These are phyloP conservation scores for Aspergillus carlsbadensis DNA, from an alignment of 495 filamentous ascomycete genomes.

Conservation along the genomic window DNA sequence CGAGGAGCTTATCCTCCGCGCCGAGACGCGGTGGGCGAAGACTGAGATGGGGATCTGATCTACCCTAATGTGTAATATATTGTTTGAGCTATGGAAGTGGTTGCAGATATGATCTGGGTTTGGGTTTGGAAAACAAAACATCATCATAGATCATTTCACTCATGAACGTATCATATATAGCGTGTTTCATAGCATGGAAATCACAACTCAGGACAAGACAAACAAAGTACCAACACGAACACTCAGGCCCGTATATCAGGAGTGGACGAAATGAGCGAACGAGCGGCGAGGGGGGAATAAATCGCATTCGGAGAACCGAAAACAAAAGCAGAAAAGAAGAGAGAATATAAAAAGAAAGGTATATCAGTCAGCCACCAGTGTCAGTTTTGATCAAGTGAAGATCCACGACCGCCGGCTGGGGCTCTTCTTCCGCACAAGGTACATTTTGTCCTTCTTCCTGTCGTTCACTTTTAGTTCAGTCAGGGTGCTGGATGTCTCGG, in stretches of 20 bases:
- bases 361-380: background rate
- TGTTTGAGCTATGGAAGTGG: background rate
- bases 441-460: slow-evolving; percentile 52
- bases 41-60: slow-evolving; percentile 17
- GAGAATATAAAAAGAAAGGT: background rate
- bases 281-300: slow-evolving; percentile 1
- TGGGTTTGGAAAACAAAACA: background rate
- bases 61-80: background rate
- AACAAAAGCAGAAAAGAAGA: background rate
- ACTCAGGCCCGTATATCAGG: background rate
- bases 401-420: slow-evolving; percentile 33
- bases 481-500: slow-evolving; percentile 43
- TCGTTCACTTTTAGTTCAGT: slow-evolving; percentile 52
- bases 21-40: slow-evolving; percentile 61
- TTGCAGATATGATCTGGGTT: background rate
- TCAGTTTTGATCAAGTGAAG: slow-evolving; percentile 28
- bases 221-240: slow-evolving; percentile 2
- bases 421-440: slow-evolving; percentile 64
- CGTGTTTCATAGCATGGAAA: slow-evolving; percentile 11
- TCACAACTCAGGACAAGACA: slow-evolving; percentile 26
- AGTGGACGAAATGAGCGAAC: background rate
- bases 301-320: slow-evolving; percentile 6
- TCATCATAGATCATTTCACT: slow-evolving; percentile 2
- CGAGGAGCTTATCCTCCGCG: slow-evolving; percentile 81
- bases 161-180: slow-evolving; percentile 23